These are phyloP conservation scores for Aspergillus fructus DNA, from an alignment of 2,329 filamentous ascomycete species.

Conservation along the genomic window DNA sequence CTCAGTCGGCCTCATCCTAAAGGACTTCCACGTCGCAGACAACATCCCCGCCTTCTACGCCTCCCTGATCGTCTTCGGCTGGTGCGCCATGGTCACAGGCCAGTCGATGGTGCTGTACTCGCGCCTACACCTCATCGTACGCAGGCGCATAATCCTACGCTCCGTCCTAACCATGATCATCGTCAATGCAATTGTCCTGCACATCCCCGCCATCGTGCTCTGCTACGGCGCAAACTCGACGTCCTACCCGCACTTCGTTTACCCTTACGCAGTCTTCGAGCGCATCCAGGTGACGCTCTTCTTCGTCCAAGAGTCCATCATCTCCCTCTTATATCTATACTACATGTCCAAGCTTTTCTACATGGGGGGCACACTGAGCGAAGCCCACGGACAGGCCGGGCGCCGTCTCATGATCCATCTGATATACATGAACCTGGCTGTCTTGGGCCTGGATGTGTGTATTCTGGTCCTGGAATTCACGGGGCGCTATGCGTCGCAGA, in stretches of 20 bases:
- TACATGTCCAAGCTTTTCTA: background rate
- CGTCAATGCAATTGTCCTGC: constrained; percentile 51
- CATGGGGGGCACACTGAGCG: background rate
- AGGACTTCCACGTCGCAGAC: constrained; percentile 37
- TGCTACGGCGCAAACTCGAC: constrained; percentile 42
- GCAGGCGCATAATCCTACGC: constrained; percentile 46
- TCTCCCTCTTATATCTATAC: background rate
- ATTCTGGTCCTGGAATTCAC: background rate
- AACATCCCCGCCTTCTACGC: constrained; percentile 28
- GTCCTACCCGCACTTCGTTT: constrained; percentile 13
- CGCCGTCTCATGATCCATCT: background rate
- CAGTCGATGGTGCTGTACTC: constrained; percentile 63
- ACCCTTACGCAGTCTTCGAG: constrained; percentile 43
- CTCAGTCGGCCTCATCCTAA: constrained; percentile 46
- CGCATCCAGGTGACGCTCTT: background rate
- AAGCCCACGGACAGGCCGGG: background rate
- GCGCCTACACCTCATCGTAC: constrained; percentile 58
- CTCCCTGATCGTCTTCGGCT: constrained; percentile 50
- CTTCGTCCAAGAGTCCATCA: background rate
- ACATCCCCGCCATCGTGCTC: constrained; percentile 54
- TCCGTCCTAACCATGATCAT: constrained; percentile 58
- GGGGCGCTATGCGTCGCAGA: background rate
- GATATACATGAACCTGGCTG: background rate
- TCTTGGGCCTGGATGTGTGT: background rate
- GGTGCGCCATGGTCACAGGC: constrained; percentile 60